phyloP scores from a whole-genome alignment of 768 basidiomycete genomes.

The Termitomyces sp. region DNA sequence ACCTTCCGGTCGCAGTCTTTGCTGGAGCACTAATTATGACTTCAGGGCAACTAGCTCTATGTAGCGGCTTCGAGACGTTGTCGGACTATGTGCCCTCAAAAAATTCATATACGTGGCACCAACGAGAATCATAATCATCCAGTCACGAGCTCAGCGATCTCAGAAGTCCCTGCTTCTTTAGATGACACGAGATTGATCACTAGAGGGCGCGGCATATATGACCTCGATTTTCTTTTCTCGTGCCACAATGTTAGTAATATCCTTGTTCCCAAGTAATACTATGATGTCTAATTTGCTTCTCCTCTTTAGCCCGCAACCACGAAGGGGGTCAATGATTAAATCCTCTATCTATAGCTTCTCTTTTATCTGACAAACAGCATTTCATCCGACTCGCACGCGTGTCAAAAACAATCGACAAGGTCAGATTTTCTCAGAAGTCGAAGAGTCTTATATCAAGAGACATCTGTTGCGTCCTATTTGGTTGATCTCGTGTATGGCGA shows the following conservation, averaged over 20 bases:
- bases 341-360: not conserved
- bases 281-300: not conserved
- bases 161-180: not conserved
- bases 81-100: not conserved
- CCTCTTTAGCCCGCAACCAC: too few species aligned
- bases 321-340: not conserved
- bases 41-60: not conserved
- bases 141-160: not conserved
- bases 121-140: not conserved
- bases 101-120: not conserved
- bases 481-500: not conserved
- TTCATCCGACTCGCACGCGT: not conserved
- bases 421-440: not conserved
- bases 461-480: not conserved
- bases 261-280: too few species aligned
- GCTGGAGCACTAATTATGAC: not conserved
- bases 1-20: not conserved
- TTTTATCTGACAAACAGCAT: not conserved
- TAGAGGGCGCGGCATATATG: not conserved
- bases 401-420: not conserved
- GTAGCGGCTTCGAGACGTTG: not conserved
- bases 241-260: too few species aligned
- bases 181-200: not conserved
- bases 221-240: not conserved
- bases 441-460: not conserved